A percentile compares a stretch with the other conserved stretches of the same genome.
These are phyloP conservation scores for Phytophthora chlamydospora DNA, from an alignment of 352 stramenopile genomes.

Conservation along the genomic window DNA sequence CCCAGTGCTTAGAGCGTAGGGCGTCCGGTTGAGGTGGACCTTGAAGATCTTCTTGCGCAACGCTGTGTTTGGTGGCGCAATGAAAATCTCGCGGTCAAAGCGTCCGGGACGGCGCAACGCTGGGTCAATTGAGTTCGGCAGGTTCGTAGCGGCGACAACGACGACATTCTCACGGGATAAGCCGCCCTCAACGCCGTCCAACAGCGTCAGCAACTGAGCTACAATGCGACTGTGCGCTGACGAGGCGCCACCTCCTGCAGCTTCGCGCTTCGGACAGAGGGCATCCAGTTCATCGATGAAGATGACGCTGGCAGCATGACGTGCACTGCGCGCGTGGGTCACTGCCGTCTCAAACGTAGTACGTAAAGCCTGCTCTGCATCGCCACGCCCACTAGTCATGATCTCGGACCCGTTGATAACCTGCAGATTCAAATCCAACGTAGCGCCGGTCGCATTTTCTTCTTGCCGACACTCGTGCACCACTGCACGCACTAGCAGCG, in stretches of 20 bases:
- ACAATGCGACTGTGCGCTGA: slow-evolving; percentile 85
- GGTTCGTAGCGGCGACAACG: slow-evolving; percentile 94
- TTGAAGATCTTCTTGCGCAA: slow-evolving; percentile 69
- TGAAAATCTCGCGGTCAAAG: slow-evolving; percentile 83
- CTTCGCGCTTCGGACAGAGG: slow-evolving; percentile 93
- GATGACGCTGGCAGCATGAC: slow-evolving; percentile 68
- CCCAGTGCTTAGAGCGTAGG: slow-evolving; percentile 34
- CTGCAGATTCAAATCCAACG: slow-evolving; percentile 54
- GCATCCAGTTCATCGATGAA: slow-evolving; percentile 98
- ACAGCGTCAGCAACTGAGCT: slow-evolving; percentile 94
- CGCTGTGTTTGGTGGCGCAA: slow-evolving; percentile 50
- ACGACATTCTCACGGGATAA: slow-evolving; percentile 84
- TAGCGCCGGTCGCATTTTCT: slow-evolving; percentile 25
- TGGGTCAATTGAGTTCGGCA: slow-evolving; percentile 92
- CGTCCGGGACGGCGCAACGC: slow-evolving; percentile 77
- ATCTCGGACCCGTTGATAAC: slow-evolving; percentile 87
- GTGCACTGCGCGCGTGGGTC: slow-evolving; percentile 33
- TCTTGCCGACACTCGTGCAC: slow-evolving; percentile 61
- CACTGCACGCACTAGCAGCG: slow-evolving; percentile 73
- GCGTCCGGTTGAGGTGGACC: slow-evolving; percentile 56
- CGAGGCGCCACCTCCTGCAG: slow-evolving; percentile 38
- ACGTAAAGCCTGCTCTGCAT: slow-evolving; percentile 71
- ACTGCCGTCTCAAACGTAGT: slow-evolving; percentile 58
- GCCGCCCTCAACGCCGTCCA: slow-evolving; percentile 90
- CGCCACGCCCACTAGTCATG: slow-evolving; percentile 71